Conservation (phyloP, 345 rosid genomes). For the Acer negundo region DNA sequence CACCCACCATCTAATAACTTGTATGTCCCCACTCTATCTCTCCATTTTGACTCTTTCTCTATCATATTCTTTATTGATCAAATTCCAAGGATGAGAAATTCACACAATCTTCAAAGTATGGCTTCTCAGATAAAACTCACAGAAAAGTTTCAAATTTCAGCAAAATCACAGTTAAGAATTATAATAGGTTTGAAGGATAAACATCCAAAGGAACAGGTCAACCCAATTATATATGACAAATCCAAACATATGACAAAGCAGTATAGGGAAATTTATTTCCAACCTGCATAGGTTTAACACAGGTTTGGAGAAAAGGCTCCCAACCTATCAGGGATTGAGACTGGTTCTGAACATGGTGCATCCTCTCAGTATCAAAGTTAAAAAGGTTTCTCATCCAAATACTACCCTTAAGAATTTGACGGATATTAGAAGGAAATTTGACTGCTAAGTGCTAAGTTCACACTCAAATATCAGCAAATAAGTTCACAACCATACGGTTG, state of each 20-base stretch:
- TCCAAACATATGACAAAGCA: not conserved
- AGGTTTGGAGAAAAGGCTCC: not conserved
- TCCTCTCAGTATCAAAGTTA: not conserved
- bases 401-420: not conserved
- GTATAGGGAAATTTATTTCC: not conserved
- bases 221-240: not conserved
- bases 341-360: not conserved
- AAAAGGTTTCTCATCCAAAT: not conserved
- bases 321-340: slow-evolving; percentile 1
- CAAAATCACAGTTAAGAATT: not conserved
- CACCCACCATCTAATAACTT: not conserved
- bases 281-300: not conserved
- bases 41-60: not conserved
- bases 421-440: slow-evolving; percentile 5
- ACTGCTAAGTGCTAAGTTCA: not conserved
- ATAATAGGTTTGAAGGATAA: not conserved
- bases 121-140: not conserved
- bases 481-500: not conserved
- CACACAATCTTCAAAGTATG: slow-evolving; percentile 9
- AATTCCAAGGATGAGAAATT: not conserved
- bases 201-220: not conserved
- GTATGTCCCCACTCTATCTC: not conserved
- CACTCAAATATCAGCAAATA: not conserved
- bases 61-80: not conserved
- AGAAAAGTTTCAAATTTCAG: not conserved